Evolutionary conservation across 2,329 filamentous ascomycete species (phyloP), one percentile per base, ranked within the genome.

Genomic region (Thielaviopsis punctulata): DNA sequence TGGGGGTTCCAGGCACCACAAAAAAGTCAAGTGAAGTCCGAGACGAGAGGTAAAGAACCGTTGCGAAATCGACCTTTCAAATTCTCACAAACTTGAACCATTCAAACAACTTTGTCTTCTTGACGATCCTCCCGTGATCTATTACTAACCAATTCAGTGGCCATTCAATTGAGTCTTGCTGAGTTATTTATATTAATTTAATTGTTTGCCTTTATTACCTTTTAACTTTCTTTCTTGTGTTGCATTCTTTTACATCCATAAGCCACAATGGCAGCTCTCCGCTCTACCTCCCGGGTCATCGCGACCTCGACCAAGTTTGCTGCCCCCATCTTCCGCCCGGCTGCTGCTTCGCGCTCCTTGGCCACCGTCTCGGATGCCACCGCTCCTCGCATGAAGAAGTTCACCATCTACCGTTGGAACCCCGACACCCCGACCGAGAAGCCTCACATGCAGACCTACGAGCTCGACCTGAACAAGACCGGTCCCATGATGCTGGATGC

Each of bases 361-460:
- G 75, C 75, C 52, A 69, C 74, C 2, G 68, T 76, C 57, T 70
- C 69, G 62, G 67, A 82, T 65, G 75, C 79, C 33, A 75, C 79
- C 59, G 76, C 84, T 60, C 75, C 84, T 52, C 52, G 52, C 41
- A 80, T 85, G 72, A 96, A 95, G 82, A 88, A 84, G 49, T 98
- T 98, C 79, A 84, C 95, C 69, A 84, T 98, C 74, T 98, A 98
- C 80, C 81, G 92, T 67, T 98, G 92, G 92, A 94, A 93, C 67
- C 92, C 92, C 56, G 92, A 96, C 65, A 77, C 82, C 65, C 92
- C 92, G 55, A 80, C 81, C 63, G 82, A 86, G 69, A 98, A 98
- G 81, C 92, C 92, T 57, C 77, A 75, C 67, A 95, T 98, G 86
- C 88, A 98, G 75, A 79, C 78, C 60, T 98, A 96, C 73, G 86